Conservation (phyloP, 1,284 basidiomycete species). For the Puccinia coronata region DNA sequence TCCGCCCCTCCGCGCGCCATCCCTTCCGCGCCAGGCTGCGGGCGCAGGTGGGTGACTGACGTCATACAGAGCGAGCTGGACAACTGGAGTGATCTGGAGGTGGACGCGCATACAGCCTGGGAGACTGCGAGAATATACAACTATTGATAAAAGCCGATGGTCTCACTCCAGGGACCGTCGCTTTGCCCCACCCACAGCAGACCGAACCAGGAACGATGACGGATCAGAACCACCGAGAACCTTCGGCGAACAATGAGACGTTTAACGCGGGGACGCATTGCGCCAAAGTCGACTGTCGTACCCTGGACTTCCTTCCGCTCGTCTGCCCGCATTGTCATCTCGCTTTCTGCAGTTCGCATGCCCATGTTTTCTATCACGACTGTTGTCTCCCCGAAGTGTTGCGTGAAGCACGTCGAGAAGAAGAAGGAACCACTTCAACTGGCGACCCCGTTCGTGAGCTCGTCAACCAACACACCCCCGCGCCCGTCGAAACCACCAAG, state of each 20-base stretch:
- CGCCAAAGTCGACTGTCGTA: constrained; percentile 15
- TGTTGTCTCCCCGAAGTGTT: constrained; percentile 9
- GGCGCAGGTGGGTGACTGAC: not conserved
- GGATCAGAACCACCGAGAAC: not conserved
- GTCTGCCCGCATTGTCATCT: constrained; percentile 31
- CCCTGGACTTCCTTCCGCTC: constrained; percentile 46
- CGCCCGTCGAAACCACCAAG: not conserved
- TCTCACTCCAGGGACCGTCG: not conserved
- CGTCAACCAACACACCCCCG: constrained; percentile 16
- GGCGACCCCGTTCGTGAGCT: constrained; percentile 21
- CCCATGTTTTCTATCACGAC: constrained; percentile 34
- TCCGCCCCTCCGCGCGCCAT: not conserved
- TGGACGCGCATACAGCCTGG: not conserved
- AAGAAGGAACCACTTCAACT: not conserved
- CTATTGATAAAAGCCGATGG: not conserved
- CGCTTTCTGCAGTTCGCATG: constrained; percentile 29
- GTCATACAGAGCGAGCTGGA: not conserved
- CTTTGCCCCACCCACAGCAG: too few species aligned
- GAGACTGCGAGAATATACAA: not conserved
- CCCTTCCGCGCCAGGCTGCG: not conserved
- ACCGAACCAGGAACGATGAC: not conserved
- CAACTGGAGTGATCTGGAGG: too few species aligned
- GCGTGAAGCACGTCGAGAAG: not conserved
- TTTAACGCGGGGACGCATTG: constrained; percentile 45
- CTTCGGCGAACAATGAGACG: not conserved